Percentiles rank a stretch among this genome's conserved stretches.
Conservation (phyloP, 1,284 basidiomycete genomes). For the Rhodotorula sp. region DNA sequence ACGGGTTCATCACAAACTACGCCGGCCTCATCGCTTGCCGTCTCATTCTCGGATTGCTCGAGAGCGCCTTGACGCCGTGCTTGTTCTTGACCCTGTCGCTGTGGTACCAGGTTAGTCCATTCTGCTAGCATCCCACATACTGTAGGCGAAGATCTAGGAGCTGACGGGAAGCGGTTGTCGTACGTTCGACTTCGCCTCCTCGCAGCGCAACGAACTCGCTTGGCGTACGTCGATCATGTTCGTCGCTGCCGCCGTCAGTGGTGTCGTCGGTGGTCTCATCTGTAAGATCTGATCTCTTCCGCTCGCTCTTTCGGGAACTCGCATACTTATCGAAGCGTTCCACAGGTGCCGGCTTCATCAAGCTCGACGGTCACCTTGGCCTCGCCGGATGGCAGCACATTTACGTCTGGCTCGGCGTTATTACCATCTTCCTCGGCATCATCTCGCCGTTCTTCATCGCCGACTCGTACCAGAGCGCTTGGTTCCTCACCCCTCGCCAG, state of each 20-base stretch:
- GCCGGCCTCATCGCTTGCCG: conserved; percentile 14
- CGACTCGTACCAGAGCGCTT: conserved; percentile 20
- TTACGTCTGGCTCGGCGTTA: conserved; percentile 5
- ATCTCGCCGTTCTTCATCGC: conserved; percentile 11
- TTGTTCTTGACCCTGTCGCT: conserved; percentile 4
- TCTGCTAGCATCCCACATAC: conserved; percentile 37
- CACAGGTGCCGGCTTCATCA: conserved; percentile 7
- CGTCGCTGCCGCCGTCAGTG: neutral
- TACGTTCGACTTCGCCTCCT: conserved; percentile 30
- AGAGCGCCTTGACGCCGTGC: conserved; percentile 16
- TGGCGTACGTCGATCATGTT: conserved; percentile 46
- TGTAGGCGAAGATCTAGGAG: neutral
- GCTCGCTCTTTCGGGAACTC: too few species aligned
- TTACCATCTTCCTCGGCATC: conserved; percentile 7
- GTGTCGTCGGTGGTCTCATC: neutral
- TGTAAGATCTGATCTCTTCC: neutral
- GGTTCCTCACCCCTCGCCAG: conserved; percentile 42
- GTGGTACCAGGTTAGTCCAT: neutral
- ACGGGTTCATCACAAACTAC: conserved; percentile 26
- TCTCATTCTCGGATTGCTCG: conserved; percentile 18
- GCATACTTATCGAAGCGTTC: neutral
- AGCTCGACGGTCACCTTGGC: conserved; percentile 10
- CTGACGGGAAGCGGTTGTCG: conserved; percentile 8
- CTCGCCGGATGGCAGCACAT: conserved; percentile 8
- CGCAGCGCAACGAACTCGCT: conserved; percentile 42